These are phyloP conservation scores for Arachnomyces sp. DNA, from an alignment of 2,329 filamentous ascomycete species.

Conservation along the genomic window DNA sequence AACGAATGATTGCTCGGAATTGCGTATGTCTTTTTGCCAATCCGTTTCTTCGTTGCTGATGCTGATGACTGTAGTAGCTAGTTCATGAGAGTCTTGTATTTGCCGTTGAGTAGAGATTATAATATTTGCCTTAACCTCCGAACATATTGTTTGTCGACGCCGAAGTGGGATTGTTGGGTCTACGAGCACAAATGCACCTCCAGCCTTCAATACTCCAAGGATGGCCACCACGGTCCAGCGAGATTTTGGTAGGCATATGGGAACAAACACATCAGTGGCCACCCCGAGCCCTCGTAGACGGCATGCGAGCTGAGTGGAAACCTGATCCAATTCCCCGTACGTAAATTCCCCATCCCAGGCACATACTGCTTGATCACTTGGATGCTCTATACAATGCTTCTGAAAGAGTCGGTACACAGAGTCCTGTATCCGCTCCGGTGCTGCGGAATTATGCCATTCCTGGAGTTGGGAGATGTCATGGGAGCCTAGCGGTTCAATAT, in stretches of 20 bases:
- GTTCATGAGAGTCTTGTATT: constrained; percentile 13
- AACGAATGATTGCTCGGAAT: constrained; percentile 12
- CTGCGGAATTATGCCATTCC: no score
- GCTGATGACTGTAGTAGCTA: constrained; percentile 21
- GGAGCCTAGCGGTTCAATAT: no score
- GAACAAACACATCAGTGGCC: constrained; percentile 8
- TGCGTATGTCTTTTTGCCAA: constrained; percentile 13
- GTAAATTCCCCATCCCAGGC: constrained; percentile 18
- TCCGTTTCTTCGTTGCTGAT: constrained; percentile 21
- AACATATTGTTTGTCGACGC: constrained; percentile 10
- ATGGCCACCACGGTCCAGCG: constrained; percentile 10
- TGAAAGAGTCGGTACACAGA: constrained; percentile 41
- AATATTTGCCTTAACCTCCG: constrained; percentile 25
- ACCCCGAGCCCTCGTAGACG: constrained; percentile 6
- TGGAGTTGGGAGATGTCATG: no score
- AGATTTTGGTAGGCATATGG: constrained; percentile 13
- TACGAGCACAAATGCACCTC: constrained; percentile 10
- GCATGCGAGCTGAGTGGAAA: constrained; percentile 12
- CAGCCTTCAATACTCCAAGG: constrained; percentile 12
- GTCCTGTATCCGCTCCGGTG: no score
- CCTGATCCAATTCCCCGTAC: constrained; percentile 13
- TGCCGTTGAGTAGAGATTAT: constrained; percentile 27
- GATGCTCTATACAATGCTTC: constrained; percentile 7
- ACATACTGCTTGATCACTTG: constrained; percentile 15
- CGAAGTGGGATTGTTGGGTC: constrained; percentile 7